Evolutionary conservation across 805 yeast genomes (phyloP).

Genomic region (Kluyveromyces starmeri): DNA sequence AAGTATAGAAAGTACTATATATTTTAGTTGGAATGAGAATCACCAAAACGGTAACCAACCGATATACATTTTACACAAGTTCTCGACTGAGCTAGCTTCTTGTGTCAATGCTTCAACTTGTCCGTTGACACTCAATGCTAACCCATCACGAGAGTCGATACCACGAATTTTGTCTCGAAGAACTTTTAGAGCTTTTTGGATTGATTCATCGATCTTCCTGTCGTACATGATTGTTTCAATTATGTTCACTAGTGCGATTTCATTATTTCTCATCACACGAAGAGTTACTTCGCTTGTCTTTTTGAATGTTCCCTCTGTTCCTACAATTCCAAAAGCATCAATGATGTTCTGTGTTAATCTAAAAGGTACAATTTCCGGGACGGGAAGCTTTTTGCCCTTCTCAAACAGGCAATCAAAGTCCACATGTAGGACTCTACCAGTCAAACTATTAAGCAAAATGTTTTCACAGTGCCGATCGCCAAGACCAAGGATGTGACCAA

Average conservation of each 20-base stretch:
- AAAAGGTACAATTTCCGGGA: constrained; percentile 94
- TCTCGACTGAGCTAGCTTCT: constrained; percentile 65
- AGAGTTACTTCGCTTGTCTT: constrained; percentile 80
- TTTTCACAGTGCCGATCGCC: constrained; percentile 98
- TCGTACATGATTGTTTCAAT: constrained; percentile 90
- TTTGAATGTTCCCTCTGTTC: constrained; percentile 85
- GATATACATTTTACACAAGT: constrained; percentile 76
- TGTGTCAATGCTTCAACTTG: constrained; percentile 86
- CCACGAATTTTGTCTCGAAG: constrained; percentile 80
- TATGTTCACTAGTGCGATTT: constrained; percentile 77
- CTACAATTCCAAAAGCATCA: constrained; percentile 82
- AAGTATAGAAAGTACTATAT: background rate
- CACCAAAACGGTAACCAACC: constrained; percentile 85
- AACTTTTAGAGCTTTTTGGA: constrained; percentile 56
- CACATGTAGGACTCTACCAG: constrained; percentile 82
- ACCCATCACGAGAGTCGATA: constrained; percentile 66
- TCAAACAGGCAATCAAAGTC: constrained; percentile 96
- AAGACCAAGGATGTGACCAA: constrained; percentile 85
- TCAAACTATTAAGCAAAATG: constrained; percentile 57
- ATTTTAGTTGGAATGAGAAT: constrained; percentile 1
- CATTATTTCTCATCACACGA: constrained; percentile 62
- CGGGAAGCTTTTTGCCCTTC: constrained; percentile 58
- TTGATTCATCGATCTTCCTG: constrained; percentile 43
- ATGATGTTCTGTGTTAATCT: constrained; percentile 80
- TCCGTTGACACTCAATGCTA: constrained; percentile 84